These are phyloP conservation scores for Acanthamoeba healyi DNA, from an alignment of 208 protist genomes.

Conservation along the genomic window DNA sequence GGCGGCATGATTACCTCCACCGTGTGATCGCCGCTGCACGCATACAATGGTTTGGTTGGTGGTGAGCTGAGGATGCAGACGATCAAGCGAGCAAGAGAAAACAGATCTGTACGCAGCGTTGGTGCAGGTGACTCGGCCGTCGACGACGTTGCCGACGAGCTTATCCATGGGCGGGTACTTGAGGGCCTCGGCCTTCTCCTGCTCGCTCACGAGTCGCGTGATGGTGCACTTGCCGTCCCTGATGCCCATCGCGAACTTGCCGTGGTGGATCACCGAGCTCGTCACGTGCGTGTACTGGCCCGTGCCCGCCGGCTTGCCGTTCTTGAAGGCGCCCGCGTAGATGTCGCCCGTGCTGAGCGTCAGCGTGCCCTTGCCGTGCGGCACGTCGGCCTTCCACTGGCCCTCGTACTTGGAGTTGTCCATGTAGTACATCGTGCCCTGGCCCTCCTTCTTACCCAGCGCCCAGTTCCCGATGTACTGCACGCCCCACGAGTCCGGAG, in stretches of 20 bases:
- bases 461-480: slow-evolving; percentile 8
- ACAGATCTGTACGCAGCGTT: background rate
- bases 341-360: background rate
- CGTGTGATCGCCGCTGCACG: background rate
- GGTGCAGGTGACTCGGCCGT: background rate
- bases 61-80: background rate
- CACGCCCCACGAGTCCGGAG: slow-evolving; percentile 17
- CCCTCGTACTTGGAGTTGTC: slow-evolving; percentile 48
- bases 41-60: no score
- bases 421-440: slow-evolving; percentile 14
- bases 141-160: slow-evolving; percentile 4
- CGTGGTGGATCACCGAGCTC: background rate
- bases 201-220: slow-evolving; percentile 11
- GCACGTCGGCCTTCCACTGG: slow-evolving; percentile 34
- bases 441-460: slow-evolving; percentile 24
- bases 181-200: slow-evolving; percentile 4
- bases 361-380: slow-evolving; percentile 28
- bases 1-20: slow-evolving; percentile 4
- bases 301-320: background rate
- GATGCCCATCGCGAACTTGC: slow-evolving; percentile 8
- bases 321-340: slow-evolving; percentile 27
- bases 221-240: slow-evolving; percentile 33
- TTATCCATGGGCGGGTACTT: slow-evolving; percentile 27
- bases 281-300: slow-evolving; percentile 17
- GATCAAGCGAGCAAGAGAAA: background rate